phyloP scores from a whole-genome alignment of 495 filamentous ascomycete genomes.

The Collariella sp. region DNA sequence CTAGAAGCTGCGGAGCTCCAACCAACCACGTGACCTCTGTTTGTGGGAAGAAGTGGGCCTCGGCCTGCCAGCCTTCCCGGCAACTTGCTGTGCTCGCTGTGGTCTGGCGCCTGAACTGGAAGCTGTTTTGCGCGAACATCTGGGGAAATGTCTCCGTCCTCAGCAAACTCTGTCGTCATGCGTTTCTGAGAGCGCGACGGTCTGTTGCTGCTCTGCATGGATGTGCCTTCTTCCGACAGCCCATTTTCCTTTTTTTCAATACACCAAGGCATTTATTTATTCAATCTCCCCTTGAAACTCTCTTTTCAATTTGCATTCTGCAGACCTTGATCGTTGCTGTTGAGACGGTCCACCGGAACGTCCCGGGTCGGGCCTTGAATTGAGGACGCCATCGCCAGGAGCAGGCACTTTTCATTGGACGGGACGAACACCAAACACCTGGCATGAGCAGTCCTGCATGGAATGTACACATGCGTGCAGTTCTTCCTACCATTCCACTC shows the following conservation, averaged over 20 bases:
- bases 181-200: neutral
- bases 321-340: conserved; percentile 1
- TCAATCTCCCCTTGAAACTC: neutral
- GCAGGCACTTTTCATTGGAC: conserved; percentile 3
- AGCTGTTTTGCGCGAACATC: neutral
- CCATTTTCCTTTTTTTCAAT: no score
- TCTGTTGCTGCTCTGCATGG: no score
- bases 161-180: neutral
- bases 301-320: neutral
- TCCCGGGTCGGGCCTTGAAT: conserved; percentile 10
- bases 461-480: conserved; percentile 87
- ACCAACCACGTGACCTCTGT: conserved; percentile 23
- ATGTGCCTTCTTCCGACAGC: neutral
- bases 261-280: neutral
- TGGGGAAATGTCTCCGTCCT: conserved; percentile 1
- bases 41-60: conserved; percentile 13
- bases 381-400: neutral
- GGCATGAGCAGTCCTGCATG: conserved; percentile 58
- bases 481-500: conserved; percentile 84
- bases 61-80: conserved; percentile 7
- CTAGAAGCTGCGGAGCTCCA: conserved; percentile 32
- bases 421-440: neutral
- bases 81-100: neutral
- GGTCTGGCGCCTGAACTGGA: no score
- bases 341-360: conserved; percentile 12